Percentiles rank a stretch among this genome's conserved stretches.
phyloP scores from a whole-genome alignment of 2,329 filamentous ascomycete species.

The Lecanicillium sp. region DNA sequence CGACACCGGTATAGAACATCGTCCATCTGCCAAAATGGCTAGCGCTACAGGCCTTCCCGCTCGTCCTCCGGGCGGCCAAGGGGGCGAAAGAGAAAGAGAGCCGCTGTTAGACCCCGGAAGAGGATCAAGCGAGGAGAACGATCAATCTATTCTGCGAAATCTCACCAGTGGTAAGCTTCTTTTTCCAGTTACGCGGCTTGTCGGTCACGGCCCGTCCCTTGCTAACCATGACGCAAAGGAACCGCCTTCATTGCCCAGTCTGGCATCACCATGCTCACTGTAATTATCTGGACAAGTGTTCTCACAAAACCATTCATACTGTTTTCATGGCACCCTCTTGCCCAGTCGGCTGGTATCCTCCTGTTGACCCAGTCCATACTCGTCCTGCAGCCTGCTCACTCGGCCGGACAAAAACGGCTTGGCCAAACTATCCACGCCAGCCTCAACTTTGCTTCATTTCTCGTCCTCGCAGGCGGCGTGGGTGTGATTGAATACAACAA shows the following conservation, averaged over 20 bases:
- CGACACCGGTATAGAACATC: background rate
- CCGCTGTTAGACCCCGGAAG: background rate
- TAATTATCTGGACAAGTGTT: slow-evolving; percentile 70
- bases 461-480: slow-evolving; percentile 55
- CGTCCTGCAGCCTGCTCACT: slow-evolving; percentile 79
- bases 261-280: slow-evolving; percentile 66
- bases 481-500: slow-evolving; percentile 81
- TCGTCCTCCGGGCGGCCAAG: slow-evolving; percentile 19
- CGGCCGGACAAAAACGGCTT: slow-evolving; percentile 59
- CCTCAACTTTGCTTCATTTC: slow-evolving; percentile 59
- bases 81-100: background rate
- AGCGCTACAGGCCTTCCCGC: slow-evolving; percentile 61
- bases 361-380: slow-evolving; percentile 73
- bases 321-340: slow-evolving; percentile 82
- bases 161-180: too few species aligned
- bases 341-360: slow-evolving; percentile 58
- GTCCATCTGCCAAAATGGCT: slow-evolving; percentile 42
- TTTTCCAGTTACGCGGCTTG: too few species aligned
- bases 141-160: too few species aligned
- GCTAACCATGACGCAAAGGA: slow-evolving; percentile 38
- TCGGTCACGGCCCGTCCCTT: background rate
- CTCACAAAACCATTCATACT: slow-evolving; percentile 64
- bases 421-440: slow-evolving; percentile 56
- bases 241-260: slow-evolving; percentile 75
- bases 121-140: too few species aligned